Evolutionary conservation across 441 rosid genomes (phyloP), one percentile per base, ranked within the genome.

Genomic region (Brassica balearica): DNA sequence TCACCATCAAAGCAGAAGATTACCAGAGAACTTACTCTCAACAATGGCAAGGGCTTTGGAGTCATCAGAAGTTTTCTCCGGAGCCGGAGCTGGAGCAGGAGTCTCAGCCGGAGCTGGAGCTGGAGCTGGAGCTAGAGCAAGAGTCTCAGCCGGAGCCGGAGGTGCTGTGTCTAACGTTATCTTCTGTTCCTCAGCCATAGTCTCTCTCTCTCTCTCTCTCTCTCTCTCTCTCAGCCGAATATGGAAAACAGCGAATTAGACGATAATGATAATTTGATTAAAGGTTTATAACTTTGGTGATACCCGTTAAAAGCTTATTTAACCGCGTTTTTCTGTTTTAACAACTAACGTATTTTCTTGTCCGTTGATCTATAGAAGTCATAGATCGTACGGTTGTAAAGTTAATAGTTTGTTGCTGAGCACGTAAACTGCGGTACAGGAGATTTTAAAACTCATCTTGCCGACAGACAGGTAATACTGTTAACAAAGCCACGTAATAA

Each of bases 11-110:
- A 34, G 4, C 19, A 60, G 41, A 60, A 71, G 14, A 32, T 41
- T 1, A 34, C 32, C 5, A 38, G 29, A 63, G 53, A 8, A 29
- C 81, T 78, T 87, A 91, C 96, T 86, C 29, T 84, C 93, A 12
- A 86, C 86, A 7, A 85, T 63, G 4, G 73, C 82, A 19, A 88
- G 91, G 73, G 93, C 90, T 83, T 89, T 91, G 53, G 90, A 82
- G 8, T 86, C 93, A 34, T 84, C 92, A 17, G 81, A 61, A 68
- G 29, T 73, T 53, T 67, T 80, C 64, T 75, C 78, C 46, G 78
- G 65, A 46, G 81, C 19, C 59, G 60, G 59, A 4, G 58, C 10
- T 0, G 5, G 76, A 53, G 59, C 48, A 12, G 51, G 51, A 43
- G 36, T 32, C 36, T 61, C 65, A 17, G 3, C 27, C 1, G 68